A percentile compares a stretch with the other conserved stretches of the same genome.
phyloP scores from a whole-genome alignment of 2,329 filamentous ascomycete species.

The Lasiodiplodia gonubiensis region DNA sequence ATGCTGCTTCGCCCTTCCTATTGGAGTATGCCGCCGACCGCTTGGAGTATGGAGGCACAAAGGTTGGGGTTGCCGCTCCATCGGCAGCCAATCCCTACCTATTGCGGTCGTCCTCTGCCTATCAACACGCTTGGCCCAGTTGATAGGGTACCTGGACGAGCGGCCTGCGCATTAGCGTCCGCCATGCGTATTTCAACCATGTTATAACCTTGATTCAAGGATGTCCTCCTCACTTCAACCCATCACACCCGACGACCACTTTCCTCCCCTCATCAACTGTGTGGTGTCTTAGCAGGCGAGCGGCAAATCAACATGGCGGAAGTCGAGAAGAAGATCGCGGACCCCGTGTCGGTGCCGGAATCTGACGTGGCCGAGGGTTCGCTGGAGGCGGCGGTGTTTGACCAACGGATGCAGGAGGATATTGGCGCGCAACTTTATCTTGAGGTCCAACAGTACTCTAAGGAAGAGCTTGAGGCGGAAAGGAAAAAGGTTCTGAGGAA shows the following conservation, averaged over 20 bases:
- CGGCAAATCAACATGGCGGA: constrained; percentile 10
- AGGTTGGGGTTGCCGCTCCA: not conserved
- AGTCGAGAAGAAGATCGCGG: constrained; percentile 18
- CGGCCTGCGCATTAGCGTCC: constrained; percentile 15
- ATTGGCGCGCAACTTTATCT: constrained; percentile 54
- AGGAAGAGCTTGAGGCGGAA: constrained; percentile 53
- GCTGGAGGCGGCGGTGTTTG: not conserved
- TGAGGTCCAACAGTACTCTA: constrained; percentile 51
- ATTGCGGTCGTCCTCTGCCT: not conserved
- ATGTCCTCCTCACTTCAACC: not conserved
- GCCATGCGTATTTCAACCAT: not conserved
- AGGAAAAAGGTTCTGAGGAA: constrained; percentile 50
- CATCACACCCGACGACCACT: not conserved
- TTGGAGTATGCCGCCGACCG: constrained; percentile 7
- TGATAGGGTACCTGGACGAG: constrained; percentile 13
- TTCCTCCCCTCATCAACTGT: not conserved
- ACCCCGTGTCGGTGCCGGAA: constrained; percentile 5
- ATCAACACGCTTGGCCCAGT: not conserved
- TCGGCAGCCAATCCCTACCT: not conserved
- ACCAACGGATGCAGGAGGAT: constrained; percentile 41
- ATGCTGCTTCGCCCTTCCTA: constrained; percentile 10
- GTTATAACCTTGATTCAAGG: not conserved
- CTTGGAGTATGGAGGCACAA: not conserved
- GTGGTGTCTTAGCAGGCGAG: not conserved
- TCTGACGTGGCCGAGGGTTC: constrained; percentile 19